A percentile compares a stretch with the other conserved stretches of the same genome.
Conservation (phyloP, 768 basidiomycete species). For the Lyophyllum semitale region DNA sequence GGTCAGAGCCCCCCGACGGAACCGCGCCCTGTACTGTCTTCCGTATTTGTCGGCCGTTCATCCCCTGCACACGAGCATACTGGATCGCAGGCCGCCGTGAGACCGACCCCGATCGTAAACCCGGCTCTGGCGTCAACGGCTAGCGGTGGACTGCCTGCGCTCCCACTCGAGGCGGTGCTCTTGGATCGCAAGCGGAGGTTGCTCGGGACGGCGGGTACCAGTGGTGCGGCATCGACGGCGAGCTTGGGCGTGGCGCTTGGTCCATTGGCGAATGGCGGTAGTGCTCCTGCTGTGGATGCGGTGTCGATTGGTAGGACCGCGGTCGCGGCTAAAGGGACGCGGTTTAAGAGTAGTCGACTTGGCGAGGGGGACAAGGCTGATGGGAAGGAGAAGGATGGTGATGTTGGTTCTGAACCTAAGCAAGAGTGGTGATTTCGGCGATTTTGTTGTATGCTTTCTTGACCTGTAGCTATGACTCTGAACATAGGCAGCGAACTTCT, state of each 20-base stretch:
- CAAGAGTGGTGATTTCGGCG: conserved; percentile 10
- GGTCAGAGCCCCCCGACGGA: background rate
- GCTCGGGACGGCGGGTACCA: conserved; percentile 17
- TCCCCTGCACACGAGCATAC: background rate
- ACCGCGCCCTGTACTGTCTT: background rate
- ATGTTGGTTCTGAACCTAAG: conserved; percentile 12
- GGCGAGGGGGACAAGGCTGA: conserved; percentile 41
- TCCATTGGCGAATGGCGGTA: background rate
- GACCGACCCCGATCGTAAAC: conserved; percentile 5
- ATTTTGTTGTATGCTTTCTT: background rate
- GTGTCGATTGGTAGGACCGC: conserved; percentile 8
- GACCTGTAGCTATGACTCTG: background rate
- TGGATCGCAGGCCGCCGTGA: background rate
- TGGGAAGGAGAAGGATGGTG: conserved; percentile 44
- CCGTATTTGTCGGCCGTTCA: background rate
- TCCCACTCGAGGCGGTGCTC: conserved; percentile 67
- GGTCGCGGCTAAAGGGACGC: conserved; percentile 44
- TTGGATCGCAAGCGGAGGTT: conserved; percentile 66
- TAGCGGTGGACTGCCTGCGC: conserved; percentile 48
- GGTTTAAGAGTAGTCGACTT: conserved; percentile 78
- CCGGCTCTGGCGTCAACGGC: conserved; percentile 15
- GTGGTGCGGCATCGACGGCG: conserved; percentile 7
- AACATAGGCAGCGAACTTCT: no score
- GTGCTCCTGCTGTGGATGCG: background rate
- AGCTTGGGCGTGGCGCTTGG: conserved; percentile 3